phyloP scores from a whole-genome alignment of 176 grass and related monocot genomes.

The Rhynchospora tenuis region DNA sequence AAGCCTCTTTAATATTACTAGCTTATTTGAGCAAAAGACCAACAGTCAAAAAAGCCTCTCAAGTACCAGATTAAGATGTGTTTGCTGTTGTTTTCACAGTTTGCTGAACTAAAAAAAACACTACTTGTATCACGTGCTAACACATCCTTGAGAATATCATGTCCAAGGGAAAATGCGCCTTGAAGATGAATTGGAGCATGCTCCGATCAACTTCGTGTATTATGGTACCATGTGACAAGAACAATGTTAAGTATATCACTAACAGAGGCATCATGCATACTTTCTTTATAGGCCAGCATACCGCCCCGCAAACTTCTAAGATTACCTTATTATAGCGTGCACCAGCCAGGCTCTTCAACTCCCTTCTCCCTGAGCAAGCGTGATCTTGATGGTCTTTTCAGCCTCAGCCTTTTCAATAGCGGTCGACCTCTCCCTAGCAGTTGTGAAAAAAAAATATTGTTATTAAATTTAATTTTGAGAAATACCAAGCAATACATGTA shows the following conservation, averaged over 20 bases:
- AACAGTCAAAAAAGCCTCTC: not conserved
- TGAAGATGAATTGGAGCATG: constrained; percentile 52
- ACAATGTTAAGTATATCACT: constrained; percentile 93
- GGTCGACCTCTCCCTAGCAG: constrained; percentile 28
- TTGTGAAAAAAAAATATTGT: not conserved
- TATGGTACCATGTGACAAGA: constrained; percentile 70
- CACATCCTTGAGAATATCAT: constrained; percentile 51
- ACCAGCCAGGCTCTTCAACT: constrained; percentile 30
- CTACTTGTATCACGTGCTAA: constrained; percentile 60
- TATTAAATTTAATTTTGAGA: not conserved
- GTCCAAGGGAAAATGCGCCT: constrained; percentile 72
- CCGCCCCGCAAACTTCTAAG: constrained; percentile 67
- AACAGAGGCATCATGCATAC: constrained; percentile 57
- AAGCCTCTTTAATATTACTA: not conserved
- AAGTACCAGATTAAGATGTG: not conserved
- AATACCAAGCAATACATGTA: not conserved
- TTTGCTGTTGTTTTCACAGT: not conserved
- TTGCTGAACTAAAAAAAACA: constrained; percentile 49
- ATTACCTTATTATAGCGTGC: constrained; percentile 40
- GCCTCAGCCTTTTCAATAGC: constrained; percentile 68
- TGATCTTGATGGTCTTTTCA: constrained; percentile 80
- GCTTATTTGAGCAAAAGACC: not conserved
- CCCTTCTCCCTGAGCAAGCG: constrained; percentile 35
- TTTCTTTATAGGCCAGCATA: constrained; percentile 56
- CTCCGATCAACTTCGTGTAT: constrained; percentile 85